These are phyloP conservation scores for Collybiopsis luxurians DNA, from an alignment of 768 basidiomycete species.

Conservation along the genomic window DNA sequence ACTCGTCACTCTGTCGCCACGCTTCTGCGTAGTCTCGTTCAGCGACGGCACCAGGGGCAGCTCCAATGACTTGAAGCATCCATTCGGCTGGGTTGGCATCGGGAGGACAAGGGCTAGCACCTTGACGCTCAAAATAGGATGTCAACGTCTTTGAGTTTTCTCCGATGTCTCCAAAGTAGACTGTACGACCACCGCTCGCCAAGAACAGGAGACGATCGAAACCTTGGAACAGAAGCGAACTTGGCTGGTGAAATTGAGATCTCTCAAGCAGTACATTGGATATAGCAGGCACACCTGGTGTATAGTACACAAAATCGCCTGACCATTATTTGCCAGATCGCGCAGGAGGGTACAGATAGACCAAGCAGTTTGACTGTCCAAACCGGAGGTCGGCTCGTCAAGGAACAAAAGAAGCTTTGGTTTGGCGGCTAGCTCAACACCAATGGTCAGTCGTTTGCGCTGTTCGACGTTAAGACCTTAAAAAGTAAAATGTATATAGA, in stretches of 20 bases:
- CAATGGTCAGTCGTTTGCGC: conserved; percentile 57
- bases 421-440: conserved; percentile 57
- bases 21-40: conserved; percentile 36
- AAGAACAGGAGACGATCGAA: conserved; percentile 52
- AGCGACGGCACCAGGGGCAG: conserved; percentile 36
- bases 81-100: conserved; percentile 62
- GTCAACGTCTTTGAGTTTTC: conserved; percentile 46
- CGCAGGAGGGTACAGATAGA: conserved; percentile 44
- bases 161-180: conserved; percentile 62
- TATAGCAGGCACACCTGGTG: conserved; percentile 6
- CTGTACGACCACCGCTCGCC: conserved; percentile 48
- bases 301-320: conserved; percentile 53
- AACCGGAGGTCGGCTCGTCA: conserved; percentile 59
- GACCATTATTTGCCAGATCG: conserved; percentile 50
- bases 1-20: conserved; percentile 39
- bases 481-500: conserved; percentile 48
- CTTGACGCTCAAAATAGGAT: conserved; percentile 59
- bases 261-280: too few relatives aligned
- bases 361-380: conserved; percentile 53
- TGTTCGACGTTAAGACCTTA: conserved; percentile 53
- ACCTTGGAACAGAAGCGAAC: conserved; percentile 45
- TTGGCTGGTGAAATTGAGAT: too few relatives aligned
- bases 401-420: conserved; percentile 53
- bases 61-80: conserved; percentile 43
- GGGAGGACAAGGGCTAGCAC: conserved; percentile 47